Evolutionary conservation across 2,329 filamentous ascomycete species (phyloP), one percentile per base, ranked within the genome.

Genomic region (Bipolaris cookei): DNA sequence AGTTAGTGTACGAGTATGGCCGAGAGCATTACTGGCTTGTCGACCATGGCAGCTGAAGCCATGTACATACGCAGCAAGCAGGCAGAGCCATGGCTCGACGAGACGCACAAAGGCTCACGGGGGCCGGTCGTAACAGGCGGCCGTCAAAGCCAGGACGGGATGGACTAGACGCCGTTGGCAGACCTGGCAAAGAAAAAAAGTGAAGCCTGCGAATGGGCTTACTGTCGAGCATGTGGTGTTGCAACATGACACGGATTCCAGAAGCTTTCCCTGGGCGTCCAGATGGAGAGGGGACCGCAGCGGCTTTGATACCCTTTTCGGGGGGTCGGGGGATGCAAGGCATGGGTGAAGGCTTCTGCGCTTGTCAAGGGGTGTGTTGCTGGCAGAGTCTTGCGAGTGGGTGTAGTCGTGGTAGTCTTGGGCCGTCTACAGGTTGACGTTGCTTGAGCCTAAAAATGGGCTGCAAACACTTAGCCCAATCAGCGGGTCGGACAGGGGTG

Each of bases 371-470:
- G 61, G 60, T 66, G 62, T 65, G 62, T 66, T 58, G 65, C 54
- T 65, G 55, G 39, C 56, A 53, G 56, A 53, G 62, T 59, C 59
- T 65, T 61, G 54, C 63, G 61, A 62, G 70, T 69, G 69, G 71
- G 68, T 65, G 67, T 68, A 59, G 68, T 67, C 58, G 71, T 51
- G 50, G 69, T 61, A 25, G 71, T 67, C 71, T 74, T 75, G 72
- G 71, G 62, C 51, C 60, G 56, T 70, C 66, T 65, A 76, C 72
- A 76, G 74, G 74, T 70, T 65, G 69, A 70, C 68, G 71, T 74
- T 73, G 68, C 58, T 72, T 69, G 69, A 62, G 65, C 62, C 72
- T 73, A 76, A 72, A 73, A 68, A 73, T 73, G 70, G 68, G 70
- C 68, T 56, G 50, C 58, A 69, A 64, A 67, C 54, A 62, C 42